These are phyloP conservation scores for Aspergillus piperis DNA, from an alignment of 2,329 filamentous ascomycete genomes.

Conservation along the genomic window DNA sequence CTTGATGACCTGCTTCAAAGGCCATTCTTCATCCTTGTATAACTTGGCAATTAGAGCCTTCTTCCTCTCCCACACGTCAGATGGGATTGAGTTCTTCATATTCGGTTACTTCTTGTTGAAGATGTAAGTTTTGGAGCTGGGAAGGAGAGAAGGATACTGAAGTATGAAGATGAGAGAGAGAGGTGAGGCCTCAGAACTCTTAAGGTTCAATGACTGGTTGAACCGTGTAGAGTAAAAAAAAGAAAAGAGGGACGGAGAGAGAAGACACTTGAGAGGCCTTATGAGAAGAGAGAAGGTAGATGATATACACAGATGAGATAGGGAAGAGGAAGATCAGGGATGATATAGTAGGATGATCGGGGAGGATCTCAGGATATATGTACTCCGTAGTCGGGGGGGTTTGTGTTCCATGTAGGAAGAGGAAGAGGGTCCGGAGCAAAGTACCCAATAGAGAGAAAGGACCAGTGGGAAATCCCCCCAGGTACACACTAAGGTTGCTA, in stretches of 20 bases:
- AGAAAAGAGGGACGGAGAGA: background rate
- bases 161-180: background rate
- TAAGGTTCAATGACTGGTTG: background rate
- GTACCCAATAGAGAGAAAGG: slow-evolving; percentile 2
- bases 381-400: slow-evolving; percentile 2
- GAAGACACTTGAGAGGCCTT: background rate
- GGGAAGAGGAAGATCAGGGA: slow-evolving; percentile 4
- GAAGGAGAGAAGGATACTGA: background rate
- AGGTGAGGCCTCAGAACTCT: background rate
- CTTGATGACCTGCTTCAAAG: slow-evolving; percentile 48
- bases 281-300: background rate
- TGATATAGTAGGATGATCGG: slow-evolving; percentile 9
- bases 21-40: slow-evolving; percentile 49
- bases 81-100: slow-evolving; percentile 48
- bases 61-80: slow-evolving; percentile 48
- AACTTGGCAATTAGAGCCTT: slow-evolving; percentile 43
- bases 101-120: slow-evolving; percentile 5
- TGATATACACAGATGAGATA: background rate
- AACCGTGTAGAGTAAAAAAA: background rate
- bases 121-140: background rate
- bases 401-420: background rate
- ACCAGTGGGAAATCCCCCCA: background rate
- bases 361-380: slow-evolving; percentile 17
- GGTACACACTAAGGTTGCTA: background rate
- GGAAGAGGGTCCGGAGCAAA: slow-evolving; percentile 8